Percentiles rank a stretch among this genome's conserved stretches.
These are phyloP conservation scores for Trifolium repens DNA, from an alignment of 306 rosid genomes.

Conservation along the genomic window DNA sequence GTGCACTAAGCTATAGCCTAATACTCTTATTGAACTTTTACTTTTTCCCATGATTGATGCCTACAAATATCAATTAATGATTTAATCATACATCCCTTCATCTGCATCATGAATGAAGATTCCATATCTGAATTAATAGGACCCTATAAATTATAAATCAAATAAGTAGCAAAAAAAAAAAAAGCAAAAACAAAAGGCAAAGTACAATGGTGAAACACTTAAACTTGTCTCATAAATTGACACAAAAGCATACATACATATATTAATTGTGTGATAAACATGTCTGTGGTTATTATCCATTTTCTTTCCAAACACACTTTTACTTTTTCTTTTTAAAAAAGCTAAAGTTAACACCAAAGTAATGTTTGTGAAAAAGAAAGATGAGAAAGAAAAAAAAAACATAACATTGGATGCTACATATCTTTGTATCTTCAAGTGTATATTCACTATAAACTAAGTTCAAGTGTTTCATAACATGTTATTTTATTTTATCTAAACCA, in stretches of 20 bases:
- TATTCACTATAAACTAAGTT: conserved; percentile 26
- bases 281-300: conserved; percentile 57
- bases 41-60: conserved; percentile 32
- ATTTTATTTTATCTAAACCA: conserved; percentile 33
- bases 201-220: conserved; percentile 23
- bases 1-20: background rate
- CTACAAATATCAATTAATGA: conserved; percentile 26
- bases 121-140: conserved; percentile 41
- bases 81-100: conserved; percentile 30
- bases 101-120: conserved; percentile 35
- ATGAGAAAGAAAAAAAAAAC: background rate
- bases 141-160: conserved; percentile 31
- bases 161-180: background rate
- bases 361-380: conserved; percentile 31
- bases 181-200: conserved; percentile 6
- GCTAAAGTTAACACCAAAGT: conserved; percentile 61
- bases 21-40: background rate
- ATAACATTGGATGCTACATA: conserved; percentile 51
- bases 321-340: conserved; percentile 75
- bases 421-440: conserved; percentile 34
- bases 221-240: conserved; percentile 43
- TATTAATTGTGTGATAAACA: conserved; percentile 53
- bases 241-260: conserved; percentile 27
- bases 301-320: conserved; percentile 56
- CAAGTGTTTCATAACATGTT: conserved; percentile 28